Conservation (phyloP, 169 alveolate genomes). For the Theileria annulata region DNA sequence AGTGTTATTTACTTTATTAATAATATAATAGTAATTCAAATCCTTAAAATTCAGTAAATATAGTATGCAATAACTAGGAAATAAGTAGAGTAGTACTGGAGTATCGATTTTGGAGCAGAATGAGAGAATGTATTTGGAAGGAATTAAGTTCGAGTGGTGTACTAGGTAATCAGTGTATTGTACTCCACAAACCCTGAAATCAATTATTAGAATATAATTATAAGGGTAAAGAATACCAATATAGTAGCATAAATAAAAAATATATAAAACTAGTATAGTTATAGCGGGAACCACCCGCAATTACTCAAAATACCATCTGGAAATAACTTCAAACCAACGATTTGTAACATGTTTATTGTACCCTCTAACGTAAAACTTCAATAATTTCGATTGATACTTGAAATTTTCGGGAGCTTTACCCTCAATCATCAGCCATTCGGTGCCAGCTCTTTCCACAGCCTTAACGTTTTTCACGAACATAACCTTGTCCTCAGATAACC, state of each 20-base stretch:
- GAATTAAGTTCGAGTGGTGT: background rate
- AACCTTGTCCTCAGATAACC: background rate
- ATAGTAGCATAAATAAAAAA: background rate
- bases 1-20: background rate
- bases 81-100: constrained; percentile 1
- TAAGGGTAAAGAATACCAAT: background rate
- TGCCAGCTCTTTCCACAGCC: constrained; percentile 17
- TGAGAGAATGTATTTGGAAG: constrained; percentile 50
- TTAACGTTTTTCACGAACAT: constrained; percentile 25
- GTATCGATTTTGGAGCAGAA: constrained; percentile 51
- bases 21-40: no score
- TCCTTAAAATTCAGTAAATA: background rate
- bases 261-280: no score
- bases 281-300: no score
- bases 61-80: background rate
- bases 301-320: constrained; percentile 9
- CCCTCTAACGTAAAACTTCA: constrained; percentile 28
- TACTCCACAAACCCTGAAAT: constrained; percentile 34
- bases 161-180: constrained; percentile 34
- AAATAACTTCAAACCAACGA: constrained; percentile 56
- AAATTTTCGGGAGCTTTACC: constrained; percentile 27
- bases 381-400: background rate
- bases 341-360: constrained; percentile 36
- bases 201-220: background rate
- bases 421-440: constrained; percentile 45